Conservation (phyloP, 176 grass and related monocot genomes). For the Alloteropsis semialata region DNA sequence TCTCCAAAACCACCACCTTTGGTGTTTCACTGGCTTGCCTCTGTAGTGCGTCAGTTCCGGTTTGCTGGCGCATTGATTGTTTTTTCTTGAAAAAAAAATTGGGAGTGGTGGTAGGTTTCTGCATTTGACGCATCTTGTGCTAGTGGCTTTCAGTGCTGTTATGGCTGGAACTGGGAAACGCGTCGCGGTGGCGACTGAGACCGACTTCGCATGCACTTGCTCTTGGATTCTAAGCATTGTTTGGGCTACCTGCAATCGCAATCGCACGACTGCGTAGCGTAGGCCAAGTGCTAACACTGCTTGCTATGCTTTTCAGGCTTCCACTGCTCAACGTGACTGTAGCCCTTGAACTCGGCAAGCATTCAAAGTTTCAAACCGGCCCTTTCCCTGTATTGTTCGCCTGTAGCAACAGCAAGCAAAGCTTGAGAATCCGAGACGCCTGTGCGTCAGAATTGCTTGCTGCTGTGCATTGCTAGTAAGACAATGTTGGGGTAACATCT, state of each 20-base stretch:
- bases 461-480: neutral
- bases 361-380: neutral
- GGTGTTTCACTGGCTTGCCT: neutral
- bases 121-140: neutral
- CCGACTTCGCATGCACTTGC: neutral
- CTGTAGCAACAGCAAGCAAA: neutral
- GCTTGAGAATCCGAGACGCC: neutral
- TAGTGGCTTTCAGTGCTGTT: neutral
- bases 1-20: neutral
- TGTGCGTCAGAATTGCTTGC: neutral
- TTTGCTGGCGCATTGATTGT: neutral
- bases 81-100: too few relatives aligned
- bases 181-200: neutral
- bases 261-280: neutral
- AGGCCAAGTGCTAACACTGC: neutral
- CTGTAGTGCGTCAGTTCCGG: neutral
- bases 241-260: neutral
- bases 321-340: constrained; percentile 36
- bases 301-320: neutral
- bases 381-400: neutral
- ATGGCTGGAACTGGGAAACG: neutral
- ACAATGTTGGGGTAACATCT: neutral
- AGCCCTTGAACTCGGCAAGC: constrained; percentile 2
- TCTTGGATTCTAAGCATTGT: neutral
- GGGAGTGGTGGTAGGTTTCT: neutral